Evolutionary conservation across 2,329 filamentous ascomycete genomes (phyloP).

Genomic region (Exophiala phaeomuriformis): DNA sequence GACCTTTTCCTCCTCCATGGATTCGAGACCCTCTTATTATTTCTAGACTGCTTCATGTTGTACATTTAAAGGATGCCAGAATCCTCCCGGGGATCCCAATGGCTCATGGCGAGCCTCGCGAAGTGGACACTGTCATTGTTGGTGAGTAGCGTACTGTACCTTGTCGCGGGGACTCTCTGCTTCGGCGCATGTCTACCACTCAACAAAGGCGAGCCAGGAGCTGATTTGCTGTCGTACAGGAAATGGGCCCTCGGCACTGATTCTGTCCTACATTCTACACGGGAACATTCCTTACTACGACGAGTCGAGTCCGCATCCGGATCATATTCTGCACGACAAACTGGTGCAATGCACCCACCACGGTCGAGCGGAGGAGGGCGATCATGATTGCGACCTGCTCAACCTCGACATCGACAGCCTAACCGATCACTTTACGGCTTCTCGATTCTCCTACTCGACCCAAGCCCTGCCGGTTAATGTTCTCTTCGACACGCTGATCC

Average conservation of each 20-base stretch:
- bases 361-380: too few relatives aligned
- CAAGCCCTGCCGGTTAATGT: constrained; percentile 55
- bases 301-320: constrained; percentile 44
- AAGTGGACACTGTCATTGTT: constrained; percentile 31
- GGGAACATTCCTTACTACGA: constrained; percentile 53
- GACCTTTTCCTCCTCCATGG: not conserved
- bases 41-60: not conserved
- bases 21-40: too few relatives aligned
- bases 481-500: constrained; percentile 52
- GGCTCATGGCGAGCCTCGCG: constrained; percentile 22
- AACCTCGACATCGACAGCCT: constrained; percentile 42
- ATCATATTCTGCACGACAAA: not conserved
- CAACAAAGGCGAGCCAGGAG: not conserved
- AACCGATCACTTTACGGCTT: constrained; percentile 51
- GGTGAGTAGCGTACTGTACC: constrained; percentile 23
- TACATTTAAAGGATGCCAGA: constrained; percentile 12
- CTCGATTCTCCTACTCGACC: constrained; percentile 54
- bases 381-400: too few relatives aligned
- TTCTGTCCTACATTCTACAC: constrained; percentile 57
- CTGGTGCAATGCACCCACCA: not conserved
- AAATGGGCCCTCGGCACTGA: constrained; percentile 55
- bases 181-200: not conserved
- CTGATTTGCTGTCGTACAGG: constrained; percentile 36
- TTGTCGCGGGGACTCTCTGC: not conserved
- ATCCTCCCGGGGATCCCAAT: constrained; percentile 20